A percentile compares a stretch with the other conserved stretches of the same genome.
phyloP scores from a whole-genome alignment of 148 eudicot species.

The Amaranthus cruentus region DNA sequence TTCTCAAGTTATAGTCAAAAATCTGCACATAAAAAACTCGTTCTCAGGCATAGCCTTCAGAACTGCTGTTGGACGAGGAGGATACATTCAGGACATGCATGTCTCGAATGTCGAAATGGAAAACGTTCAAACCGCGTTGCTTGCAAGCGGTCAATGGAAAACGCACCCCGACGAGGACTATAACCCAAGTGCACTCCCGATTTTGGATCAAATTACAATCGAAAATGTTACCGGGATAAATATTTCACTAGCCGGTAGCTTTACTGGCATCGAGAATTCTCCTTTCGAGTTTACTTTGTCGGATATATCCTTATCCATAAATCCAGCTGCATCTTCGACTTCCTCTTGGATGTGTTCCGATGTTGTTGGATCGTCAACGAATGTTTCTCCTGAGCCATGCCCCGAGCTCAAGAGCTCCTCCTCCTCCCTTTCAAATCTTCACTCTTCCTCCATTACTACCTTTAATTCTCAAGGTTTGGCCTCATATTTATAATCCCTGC shows the following conservation, averaged over 20 bases:
- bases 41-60: slow-evolving; percentile 38
- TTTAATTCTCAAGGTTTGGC: slow-evolving; percentile 26
- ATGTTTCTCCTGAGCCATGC: slow-evolving; percentile 43
- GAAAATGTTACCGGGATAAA: slow-evolving; percentile 31
- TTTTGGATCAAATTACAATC: slow-evolving; percentile 32
- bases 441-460: slow-evolving; percentile 24
- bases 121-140: slow-evolving; percentile 35
- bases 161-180: slow-evolving; percentile 43
- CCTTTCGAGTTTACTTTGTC: slow-evolving; percentile 37
- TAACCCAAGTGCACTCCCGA: slow-evolving; percentile 35
- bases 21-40: slow-evolving; percentile 31
- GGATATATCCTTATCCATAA: slow-evolving; percentile 32
- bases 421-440: slow-evolving; percentile 4
- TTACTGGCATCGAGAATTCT: slow-evolving; percentile 39
- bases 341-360: slow-evolving; percentile 43
- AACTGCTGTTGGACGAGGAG: slow-evolving; percentile 46
- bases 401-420: slow-evolving; percentile 29
- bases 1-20: slow-evolving; percentile 31
- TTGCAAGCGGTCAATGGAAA: slow-evolving; percentile 37
- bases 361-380: slow-evolving; percentile 38
- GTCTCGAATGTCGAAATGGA: slow-evolving; percentile 28
- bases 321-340: slow-evolving; percentile 17
- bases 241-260: slow-evolving; percentile 38
- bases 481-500: slow-evolving; percentile 24
- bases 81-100: slow-evolving; percentile 34